Percentiles rank a stretch among this genome's conserved stretches.
These are phyloP conservation scores for Aspergillus homomorphus DNA, from an alignment of 495 filamentous ascomycete genomes.

Conservation along the genomic window DNA sequence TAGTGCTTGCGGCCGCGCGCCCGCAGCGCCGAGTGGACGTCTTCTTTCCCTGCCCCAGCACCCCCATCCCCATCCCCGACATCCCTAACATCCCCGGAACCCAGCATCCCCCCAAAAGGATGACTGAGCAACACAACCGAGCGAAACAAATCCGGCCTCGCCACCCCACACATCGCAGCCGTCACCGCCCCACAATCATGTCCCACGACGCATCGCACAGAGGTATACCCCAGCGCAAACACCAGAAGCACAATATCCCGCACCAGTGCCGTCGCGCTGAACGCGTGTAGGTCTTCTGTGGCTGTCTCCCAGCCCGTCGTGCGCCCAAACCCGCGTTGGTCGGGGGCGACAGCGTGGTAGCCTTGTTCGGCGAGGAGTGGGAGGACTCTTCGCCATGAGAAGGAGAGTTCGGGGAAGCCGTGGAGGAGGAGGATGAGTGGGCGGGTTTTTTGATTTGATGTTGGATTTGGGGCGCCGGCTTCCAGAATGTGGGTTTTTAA, in stretches of 20 bases:
- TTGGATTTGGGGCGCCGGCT: conserved; percentile 37
- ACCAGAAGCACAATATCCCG: conserved; percentile 61
- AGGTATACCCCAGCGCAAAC: conserved; percentile 54
- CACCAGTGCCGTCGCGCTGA: conserved; percentile 56
- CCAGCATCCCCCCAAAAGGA: conserved; percentile 52
- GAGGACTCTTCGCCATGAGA: conserved; percentile 65
- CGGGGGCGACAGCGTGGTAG: conserved; percentile 62
- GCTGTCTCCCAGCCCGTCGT: conserved; percentile 59
- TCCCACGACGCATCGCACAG: conserved; percentile 59
- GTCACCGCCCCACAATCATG: conserved; percentile 65
- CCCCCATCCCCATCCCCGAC: conserved; percentile 17
- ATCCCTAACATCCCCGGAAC: not conserved
- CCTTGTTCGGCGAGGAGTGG: conserved; percentile 52
- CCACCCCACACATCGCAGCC: conserved; percentile 57
- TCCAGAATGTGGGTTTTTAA: conserved; percentile 62
- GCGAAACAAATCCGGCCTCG: conserved; percentile 62
- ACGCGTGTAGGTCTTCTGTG: conserved; percentile 54
- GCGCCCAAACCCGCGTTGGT: conserved; percentile 67
- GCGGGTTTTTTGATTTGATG: conserved; percentile 19
- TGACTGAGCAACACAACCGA: conserved; percentile 53
- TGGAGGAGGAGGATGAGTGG: conserved; percentile 63
- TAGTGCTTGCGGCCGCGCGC: conserved; percentile 59
- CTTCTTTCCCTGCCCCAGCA: conserved; percentile 26
- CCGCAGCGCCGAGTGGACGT: conserved; percentile 54
- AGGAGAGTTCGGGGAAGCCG: conserved; percentile 67